phyloP scores from a whole-genome alignment of 768 basidiomycete genomes.

The Rickenella mellea region DNA sequence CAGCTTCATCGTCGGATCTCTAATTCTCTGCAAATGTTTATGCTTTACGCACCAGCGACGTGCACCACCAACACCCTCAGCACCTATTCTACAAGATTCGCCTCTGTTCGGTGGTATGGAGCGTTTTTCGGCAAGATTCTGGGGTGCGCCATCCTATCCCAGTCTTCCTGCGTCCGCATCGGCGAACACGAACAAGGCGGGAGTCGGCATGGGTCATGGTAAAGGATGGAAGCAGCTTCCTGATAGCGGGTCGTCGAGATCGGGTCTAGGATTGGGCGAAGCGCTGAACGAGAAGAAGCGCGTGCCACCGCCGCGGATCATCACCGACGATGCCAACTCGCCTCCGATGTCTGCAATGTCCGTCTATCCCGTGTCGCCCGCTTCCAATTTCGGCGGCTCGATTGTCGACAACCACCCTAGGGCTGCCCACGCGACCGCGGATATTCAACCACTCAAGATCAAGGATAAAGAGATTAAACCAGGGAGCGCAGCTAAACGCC shows the following conservation, averaged over 20 bases:
- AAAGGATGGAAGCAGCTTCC: too few relatives aligned
- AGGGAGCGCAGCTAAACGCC: neutral
- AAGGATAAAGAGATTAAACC: neutral
- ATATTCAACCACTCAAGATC: neutral
- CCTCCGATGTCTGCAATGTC: neutral
- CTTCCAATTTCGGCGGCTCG: neutral
- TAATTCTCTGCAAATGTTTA: slow-evolving; percentile 34
- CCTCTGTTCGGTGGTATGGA: slow-evolving; percentile 76
- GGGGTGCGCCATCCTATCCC: slow-evolving; percentile 6
- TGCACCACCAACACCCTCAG: slow-evolving; percentile 57
- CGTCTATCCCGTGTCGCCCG: neutral
- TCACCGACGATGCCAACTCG: slow-evolving; percentile 6
- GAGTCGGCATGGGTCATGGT: slow-evolving; percentile 15
- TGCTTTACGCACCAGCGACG: slow-evolving; percentile 41
- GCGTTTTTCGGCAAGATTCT: slow-evolving; percentile 32
- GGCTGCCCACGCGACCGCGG: neutral
- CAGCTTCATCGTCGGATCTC: slow-evolving; percentile 36
- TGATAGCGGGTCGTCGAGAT: too few relatives aligned
- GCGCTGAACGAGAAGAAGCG: slow-evolving; percentile 8
- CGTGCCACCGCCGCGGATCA: too few relatives aligned
- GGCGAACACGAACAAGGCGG: slow-evolving; percentile 14
- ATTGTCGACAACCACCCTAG: neutral
- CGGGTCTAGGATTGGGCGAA: too few relatives aligned
- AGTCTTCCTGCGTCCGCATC: slow-evolving; percentile 7
- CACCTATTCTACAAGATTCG: slow-evolving; percentile 67